Evolutionary conservation across 352 stramenopile species (phyloP).

Genomic region (Labyrinthula sp.): DNA sequence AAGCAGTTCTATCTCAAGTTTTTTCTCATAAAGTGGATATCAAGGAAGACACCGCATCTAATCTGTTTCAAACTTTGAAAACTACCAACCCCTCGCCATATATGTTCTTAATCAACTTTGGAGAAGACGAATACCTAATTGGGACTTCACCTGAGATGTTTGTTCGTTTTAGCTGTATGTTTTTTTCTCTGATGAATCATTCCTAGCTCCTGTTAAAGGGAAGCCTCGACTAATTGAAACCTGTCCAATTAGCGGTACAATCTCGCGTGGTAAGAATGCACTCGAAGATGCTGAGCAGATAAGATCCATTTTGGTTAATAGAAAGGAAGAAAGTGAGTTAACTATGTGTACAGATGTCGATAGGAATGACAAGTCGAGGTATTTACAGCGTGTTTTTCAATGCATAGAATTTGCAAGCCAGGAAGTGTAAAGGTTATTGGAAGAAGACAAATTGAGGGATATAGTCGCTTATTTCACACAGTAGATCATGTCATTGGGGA

Average conservation of each 20-base stretch:
- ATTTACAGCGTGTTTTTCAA: too few species aligned
- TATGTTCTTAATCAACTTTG: slow-evolving; percentile 61
- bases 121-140: slow-evolving; percentile 46
- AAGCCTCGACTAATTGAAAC: slow-evolving; percentile 53
- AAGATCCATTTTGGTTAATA: slow-evolving; percentile 53
- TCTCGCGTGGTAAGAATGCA: slow-evolving; percentile 49
- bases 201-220: too few species aligned
- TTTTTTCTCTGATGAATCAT: slow-evolving; percentile 41
- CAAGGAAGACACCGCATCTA: too few species aligned
- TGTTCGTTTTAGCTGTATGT: slow-evolving; percentile 54
- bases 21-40: slow-evolving; percentile 39
- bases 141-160: slow-evolving; percentile 66
- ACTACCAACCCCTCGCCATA: slow-evolving; percentile 54
- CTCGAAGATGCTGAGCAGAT: slow-evolving; percentile 55
- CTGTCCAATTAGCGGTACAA: slow-evolving; percentile 60
- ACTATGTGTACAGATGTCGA: slow-evolving; percentile 71
- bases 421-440: slow-evolving; percentile 61
- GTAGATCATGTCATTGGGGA: slow-evolving; percentile 66
- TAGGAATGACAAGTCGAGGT: slow-evolving; percentile 41
- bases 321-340: slow-evolving; percentile 61
- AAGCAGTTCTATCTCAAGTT: slow-evolving; percentile 58
- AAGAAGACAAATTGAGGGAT: slow-evolving; percentile 64
- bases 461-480: slow-evolving; percentile 61
- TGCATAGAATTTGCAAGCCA: slow-evolving; percentile 55
- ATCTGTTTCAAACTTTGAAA: slow-evolving; percentile 22